Evolutionary conservation across 208 protist genomes (phyloP), one percentile per base, ranked within the genome.

Genomic region (Acanthamoeba sp.): DNA sequence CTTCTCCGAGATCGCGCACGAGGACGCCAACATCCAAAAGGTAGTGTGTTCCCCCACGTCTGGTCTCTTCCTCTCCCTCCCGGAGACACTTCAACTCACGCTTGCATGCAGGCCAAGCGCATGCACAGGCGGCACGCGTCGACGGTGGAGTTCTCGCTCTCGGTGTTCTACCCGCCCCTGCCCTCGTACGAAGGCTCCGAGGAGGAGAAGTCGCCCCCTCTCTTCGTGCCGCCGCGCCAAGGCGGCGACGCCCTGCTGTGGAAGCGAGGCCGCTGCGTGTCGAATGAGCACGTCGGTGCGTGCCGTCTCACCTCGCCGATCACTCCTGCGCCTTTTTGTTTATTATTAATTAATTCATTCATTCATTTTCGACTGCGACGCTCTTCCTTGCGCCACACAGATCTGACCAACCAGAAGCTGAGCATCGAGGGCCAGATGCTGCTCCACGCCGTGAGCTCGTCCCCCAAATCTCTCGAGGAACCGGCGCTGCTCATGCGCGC

Each of bases 391-490:
- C 22, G 2, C 14, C 12, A 48, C n/a, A 12, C 14, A 93, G 88
- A 93, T 29, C 29, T 80, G 42, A 36, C 38, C 18, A 69, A 78
- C 62, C 88, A 93, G 27, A 93, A 69, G 38, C 88, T 93, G 9
- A 93, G 48, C 24, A 45, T 93, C 42, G 88, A 93, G 62, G 88
- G 88, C 36, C 59, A 93, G 40, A 93, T 93, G 88, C 62, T 93
- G 42, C 36, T 93, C 1, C 88, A 93, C 42, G 29, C 57, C 0
- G 38, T 62, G 38, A 82, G 71, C 40, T 82, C 71, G 5, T 82
- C 71, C 20, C 71, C 71, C 38, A 82, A 82, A 22, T 40, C 71
- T 1, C 71, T 82, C 12, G 38, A 82, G 40, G 71, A 82, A n/a
- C 38, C 38, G 18, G 38, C 71, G 3, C 20, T 82, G 34, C 71